These are phyloP conservation scores for Thraustochytrium striatum DNA, from an alignment of 352 stramenopile genomes.

Conservation along the genomic window DNA sequence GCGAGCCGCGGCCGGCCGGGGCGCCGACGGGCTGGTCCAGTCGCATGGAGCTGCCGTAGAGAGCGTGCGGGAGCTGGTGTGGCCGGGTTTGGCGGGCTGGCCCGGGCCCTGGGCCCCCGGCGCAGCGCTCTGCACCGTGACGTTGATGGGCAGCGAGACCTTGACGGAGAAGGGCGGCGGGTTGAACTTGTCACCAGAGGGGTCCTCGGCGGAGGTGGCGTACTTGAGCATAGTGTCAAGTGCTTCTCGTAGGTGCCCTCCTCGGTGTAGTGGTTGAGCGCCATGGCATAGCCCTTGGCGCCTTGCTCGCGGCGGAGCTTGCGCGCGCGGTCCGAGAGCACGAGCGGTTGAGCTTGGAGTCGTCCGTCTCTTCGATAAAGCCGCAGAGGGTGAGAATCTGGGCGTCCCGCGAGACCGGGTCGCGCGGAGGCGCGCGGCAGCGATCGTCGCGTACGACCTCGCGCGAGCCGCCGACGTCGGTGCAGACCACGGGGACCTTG, in stretches of 20 bases:
- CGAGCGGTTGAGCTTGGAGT: slow-evolving; percentile 24
- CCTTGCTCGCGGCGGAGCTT: neutral
- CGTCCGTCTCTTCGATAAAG: slow-evolving; percentile 11
- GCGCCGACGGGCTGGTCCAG: no score
- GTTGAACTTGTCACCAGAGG: slow-evolving; percentile 22
- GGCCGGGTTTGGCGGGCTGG: no score
- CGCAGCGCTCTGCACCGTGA: neutral
- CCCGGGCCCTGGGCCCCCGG: no score
- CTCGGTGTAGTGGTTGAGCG: slow-evolving; percentile 2
- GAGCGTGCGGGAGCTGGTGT: no score
- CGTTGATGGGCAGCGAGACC: slow-evolving; percentile 34
- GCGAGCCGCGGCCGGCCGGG: no score
- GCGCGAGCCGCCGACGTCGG: slow-evolving; percentile 32
- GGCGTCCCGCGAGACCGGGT: slow-evolving; percentile 16
- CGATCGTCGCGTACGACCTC: slow-evolving; percentile 25
- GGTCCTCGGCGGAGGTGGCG: slow-evolving; percentile 24
- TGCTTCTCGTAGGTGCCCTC: slow-evolving; percentile 32
- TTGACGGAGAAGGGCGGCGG: slow-evolving; percentile 25
- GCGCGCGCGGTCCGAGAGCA: neutral
- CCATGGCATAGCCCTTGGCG: neutral
- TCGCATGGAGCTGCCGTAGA: no score
- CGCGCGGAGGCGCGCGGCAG: slow-evolving; percentile 19
- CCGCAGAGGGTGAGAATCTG: slow-evolving; percentile 41
- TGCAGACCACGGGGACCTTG: slow-evolving; percentile 29
- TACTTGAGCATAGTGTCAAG: slow-evolving; percentile 23